Conservation (phyloP, 2,329 filamentous ascomycete species). For the Arachnopeziza araneosa region DNA sequence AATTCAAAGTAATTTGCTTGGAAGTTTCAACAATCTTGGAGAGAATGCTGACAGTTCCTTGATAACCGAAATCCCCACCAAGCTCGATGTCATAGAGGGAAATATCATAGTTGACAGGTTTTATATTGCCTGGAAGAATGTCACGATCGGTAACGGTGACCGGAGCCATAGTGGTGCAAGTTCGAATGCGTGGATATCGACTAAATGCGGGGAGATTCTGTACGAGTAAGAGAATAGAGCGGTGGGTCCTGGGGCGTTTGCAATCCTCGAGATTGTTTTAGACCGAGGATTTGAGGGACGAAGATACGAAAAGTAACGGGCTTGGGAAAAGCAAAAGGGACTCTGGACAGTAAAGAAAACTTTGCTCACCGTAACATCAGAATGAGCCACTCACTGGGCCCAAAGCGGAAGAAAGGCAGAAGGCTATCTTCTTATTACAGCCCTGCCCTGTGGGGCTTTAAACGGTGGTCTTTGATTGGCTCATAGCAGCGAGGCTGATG, state of each 20-base stretch:
- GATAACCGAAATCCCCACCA: conserved; percentile 66
- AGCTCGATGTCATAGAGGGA: conserved; percentile 74
- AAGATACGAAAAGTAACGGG: background rate
- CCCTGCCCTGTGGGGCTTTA: background rate
- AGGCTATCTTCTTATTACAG: background rate
- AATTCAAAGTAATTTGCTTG: conserved; percentile 77
- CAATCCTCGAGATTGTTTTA: background rate
- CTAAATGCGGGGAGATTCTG: background rate
- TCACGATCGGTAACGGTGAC: conserved; percentile 53
- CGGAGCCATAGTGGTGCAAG: conserved; percentile 18
- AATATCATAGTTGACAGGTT: conserved; percentile 80
- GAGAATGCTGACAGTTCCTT: conserved; percentile 79
- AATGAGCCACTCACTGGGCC: background rate
- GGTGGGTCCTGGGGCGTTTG: background rate
- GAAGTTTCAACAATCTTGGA: conserved; percentile 66
- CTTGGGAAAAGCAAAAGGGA: background rate
- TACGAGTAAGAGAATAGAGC: background rate
- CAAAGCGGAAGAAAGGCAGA: background rate
- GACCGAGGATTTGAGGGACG: background rate
- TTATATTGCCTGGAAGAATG: conserved; percentile 59
- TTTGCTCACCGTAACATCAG: background rate
- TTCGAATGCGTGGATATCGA: background rate
- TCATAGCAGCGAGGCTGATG: background rate
- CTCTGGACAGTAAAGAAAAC: background rate
- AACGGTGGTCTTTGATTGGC: background rate